phyloP scores from a whole-genome alignment of 1,139 yeast species.

The Kodamaea plutei region DNA sequence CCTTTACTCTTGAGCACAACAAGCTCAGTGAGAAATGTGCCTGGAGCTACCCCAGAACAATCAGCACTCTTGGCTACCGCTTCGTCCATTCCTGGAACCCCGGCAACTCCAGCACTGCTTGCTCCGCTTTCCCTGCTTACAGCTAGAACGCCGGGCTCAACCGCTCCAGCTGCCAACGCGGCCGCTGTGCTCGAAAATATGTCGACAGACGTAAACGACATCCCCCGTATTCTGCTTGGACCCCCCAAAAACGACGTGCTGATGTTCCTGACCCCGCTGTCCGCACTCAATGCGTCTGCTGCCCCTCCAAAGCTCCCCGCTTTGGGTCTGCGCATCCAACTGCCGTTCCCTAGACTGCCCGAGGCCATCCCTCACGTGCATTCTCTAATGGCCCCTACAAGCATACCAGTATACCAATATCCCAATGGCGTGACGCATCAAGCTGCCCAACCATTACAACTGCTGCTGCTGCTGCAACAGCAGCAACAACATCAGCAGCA shows the following conservation, averaged over 20 bases:
- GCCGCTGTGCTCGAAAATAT: conserved; percentile 63
- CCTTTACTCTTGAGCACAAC: conserved; percentile 54
- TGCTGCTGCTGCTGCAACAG: conserved; percentile 1
- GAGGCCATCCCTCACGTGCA: background rate
- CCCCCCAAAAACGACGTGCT: conserved; percentile 1
- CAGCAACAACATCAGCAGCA: conserved; percentile 3
- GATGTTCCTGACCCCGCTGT: conserved; percentile 32
- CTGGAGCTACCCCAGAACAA: background rate
- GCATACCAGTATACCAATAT: conserved; percentile 3
- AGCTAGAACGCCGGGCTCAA: conserved; percentile 2
- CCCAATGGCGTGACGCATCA: background rate
- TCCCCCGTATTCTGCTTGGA: conserved; percentile 1
- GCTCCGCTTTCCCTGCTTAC: background rate
- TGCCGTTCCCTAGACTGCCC: too few species aligned
- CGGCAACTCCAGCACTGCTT: background rate
- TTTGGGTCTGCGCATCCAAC: conserved; percentile 18
- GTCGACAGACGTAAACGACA: conserved; percentile 18
- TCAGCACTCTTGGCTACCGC: background rate
- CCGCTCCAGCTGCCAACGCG: conserved; percentile 8
- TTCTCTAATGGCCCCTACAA: conserved; percentile 5
- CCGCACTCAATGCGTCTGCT: conserved; percentile 27
- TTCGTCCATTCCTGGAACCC: background rate
- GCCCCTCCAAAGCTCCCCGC: conserved; percentile 33
- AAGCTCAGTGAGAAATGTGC: conserved; percentile 24
- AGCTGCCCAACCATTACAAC: conserved; percentile 1